A percentile compares a stretch with the other conserved stretches of the same genome.
These are phyloP conservation scores for Linanthus parryae DNA, from an alignment of 148 eudicot species.

Conservation along the genomic window DNA sequence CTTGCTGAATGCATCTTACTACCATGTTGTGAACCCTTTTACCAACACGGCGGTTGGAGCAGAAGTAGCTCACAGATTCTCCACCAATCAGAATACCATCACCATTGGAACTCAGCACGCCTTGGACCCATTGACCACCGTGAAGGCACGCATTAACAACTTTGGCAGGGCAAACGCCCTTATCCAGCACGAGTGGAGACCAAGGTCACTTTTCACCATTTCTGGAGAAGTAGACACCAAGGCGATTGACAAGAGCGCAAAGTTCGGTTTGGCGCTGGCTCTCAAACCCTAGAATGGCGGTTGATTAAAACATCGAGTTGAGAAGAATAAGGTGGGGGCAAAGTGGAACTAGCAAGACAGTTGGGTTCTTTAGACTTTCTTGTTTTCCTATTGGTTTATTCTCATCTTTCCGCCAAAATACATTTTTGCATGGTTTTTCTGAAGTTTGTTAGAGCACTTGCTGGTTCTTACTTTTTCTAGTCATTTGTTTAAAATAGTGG, in stretches of 20 bases:
- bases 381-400: neutral
- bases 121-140: constrained; percentile 57
- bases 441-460: too few relatives aligned
- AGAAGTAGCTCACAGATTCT: constrained; percentile 68
- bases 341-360: neutral
- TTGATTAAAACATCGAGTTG: neutral
- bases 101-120: constrained; percentile 65
- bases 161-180: constrained; percentile 65
- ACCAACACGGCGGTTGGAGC: constrained; percentile 57
- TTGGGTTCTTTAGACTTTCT: constrained; percentile 5
- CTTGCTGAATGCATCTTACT: constrained; percentile 55
- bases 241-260: constrained; percentile 64
- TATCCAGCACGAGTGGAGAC: constrained; percentile 76
- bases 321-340: constrained; percentile 2
- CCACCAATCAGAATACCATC: constrained; percentile 65
- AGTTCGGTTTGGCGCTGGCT: constrained; percentile 72
- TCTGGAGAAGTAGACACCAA: constrained; percentile 83
- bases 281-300: constrained; percentile 51
- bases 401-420: constrained; percentile 1
- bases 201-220: constrained; percentile 62
- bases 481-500: too few relatives aligned
- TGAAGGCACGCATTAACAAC: constrained; percentile 70
- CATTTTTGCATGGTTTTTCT: too few relatives aligned
- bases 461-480: too few relatives aligned
- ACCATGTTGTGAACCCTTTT: constrained; percentile 46